Percentiles rank a stretch among this genome's conserved stretches.
Evolutionary conservation across 177 flowering plant genomes (phyloP).

Genomic region (Telopea speciosissima): DNA sequence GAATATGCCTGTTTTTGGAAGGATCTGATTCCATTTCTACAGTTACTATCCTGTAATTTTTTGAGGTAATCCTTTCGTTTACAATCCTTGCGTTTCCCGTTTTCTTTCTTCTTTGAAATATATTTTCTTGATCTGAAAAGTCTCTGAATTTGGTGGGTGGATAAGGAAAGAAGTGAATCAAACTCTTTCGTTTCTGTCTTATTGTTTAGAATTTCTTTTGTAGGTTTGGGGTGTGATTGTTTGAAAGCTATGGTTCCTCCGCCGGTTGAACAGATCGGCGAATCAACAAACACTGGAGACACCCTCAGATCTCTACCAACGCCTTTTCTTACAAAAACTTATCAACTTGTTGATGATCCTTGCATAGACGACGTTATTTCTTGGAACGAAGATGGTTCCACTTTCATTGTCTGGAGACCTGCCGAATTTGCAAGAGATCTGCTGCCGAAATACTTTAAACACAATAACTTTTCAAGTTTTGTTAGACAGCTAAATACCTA

Average conservation of each 20-base stretch:
- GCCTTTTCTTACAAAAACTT: constrained; percentile 66
- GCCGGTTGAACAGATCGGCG: constrained; percentile 51
- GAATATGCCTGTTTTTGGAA: neutral
- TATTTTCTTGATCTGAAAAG: neutral
- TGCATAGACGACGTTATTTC: constrained; percentile 55
- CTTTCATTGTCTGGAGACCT: constrained; percentile 68
- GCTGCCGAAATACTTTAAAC: constrained; percentile 69
- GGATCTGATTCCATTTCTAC: neutral
- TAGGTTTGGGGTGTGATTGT: constrained; percentile 12
- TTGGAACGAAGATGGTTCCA: constrained; percentile 76
- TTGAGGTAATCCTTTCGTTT: neutral
- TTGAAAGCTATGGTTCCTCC: constrained; percentile 29
- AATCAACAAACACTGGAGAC: constrained; percentile 27
- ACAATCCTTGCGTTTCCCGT: neutral
- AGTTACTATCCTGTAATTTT: neutral
- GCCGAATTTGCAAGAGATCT: constrained; percentile 74
- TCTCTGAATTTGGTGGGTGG: neutral
- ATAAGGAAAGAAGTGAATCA: neutral
- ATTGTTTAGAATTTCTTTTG: neutral
- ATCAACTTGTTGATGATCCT: constrained; percentile 67
- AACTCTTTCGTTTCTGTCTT: neutral
- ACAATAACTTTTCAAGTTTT: constrained; percentile 75
- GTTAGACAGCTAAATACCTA: constrained; percentile 78
- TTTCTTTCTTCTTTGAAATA: neutral
- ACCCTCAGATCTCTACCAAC: constrained; percentile 56